Evolutionary conservation across 2,329 filamentous ascomycete genomes (phyloP).

Genomic region (Fusarium drepaniforme): DNA sequence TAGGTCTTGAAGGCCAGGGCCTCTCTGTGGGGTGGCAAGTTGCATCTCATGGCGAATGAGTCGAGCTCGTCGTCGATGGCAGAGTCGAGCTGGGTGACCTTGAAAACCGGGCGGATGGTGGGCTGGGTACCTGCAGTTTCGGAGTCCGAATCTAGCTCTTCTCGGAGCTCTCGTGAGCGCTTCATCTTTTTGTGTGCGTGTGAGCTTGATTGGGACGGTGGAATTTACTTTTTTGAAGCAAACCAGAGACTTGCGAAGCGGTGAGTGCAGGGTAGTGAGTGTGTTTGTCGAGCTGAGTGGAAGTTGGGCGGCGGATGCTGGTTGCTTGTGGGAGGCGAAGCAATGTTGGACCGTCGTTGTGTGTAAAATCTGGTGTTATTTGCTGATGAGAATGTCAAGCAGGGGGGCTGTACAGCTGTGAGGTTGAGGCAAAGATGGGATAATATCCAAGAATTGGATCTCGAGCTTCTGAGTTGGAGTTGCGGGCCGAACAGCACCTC

Average conservation of each 20-base stretch:
- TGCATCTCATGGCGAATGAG: slow-evolving; percentile 77
- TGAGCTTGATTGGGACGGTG: slow-evolving; percentile 45
- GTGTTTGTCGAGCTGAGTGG: not conserved
- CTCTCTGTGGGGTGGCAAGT: slow-evolving; percentile 82
- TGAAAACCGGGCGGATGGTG: slow-evolving; percentile 55
- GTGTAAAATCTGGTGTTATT: not conserved
- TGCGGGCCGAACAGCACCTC: slow-evolving; percentile 1
- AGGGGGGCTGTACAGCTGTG: not conserved
- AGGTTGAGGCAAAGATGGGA: not conserved
- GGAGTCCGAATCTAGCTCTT: slow-evolving; percentile 53
- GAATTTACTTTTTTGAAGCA: slow-evolving; percentile 44
- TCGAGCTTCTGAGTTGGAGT: slow-evolving; percentile 12
- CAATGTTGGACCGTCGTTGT: not conserved
- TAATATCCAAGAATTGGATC: not conserved
- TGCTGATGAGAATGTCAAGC: not conserved
- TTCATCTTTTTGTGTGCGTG: slow-evolving; percentile 62
- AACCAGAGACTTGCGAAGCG: slow-evolving; percentile 29
- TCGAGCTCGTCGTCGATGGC: slow-evolving; percentile 49
- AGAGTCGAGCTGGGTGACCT: slow-evolving; percentile 71
- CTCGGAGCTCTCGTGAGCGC: slow-evolving; percentile 71
- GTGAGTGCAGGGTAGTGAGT: slow-evolving; percentile 36
- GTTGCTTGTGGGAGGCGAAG: not conserved
- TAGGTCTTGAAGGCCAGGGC: slow-evolving; percentile 79
- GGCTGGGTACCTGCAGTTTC: slow-evolving; percentile 31
- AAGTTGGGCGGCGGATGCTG: not conserved